These are phyloP conservation scores for Pseudoneurospora amorphoporcata DNA, from an alignment of 495 filamentous ascomycete genomes.

Conservation along the genomic window DNA sequence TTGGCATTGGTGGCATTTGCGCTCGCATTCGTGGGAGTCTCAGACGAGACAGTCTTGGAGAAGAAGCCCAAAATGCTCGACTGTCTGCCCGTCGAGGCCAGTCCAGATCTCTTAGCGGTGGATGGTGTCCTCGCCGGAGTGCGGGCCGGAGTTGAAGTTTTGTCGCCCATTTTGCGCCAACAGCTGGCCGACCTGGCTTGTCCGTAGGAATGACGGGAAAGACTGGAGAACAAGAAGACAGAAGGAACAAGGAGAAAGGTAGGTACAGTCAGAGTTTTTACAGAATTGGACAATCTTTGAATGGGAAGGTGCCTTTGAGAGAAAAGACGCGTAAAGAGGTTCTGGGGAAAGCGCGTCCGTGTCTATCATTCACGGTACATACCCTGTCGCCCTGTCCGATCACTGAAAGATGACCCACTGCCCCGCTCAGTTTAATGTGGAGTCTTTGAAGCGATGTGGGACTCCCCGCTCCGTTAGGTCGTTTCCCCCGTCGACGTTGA, in stretches of 20 bases:
- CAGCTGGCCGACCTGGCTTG: background rate
- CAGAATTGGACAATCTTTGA: background rate
- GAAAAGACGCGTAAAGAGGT: background rate
- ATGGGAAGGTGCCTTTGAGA: background rate
- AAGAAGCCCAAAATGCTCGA: conserved; percentile 88
- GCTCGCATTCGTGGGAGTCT: background rate
- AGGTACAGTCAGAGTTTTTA: background rate
- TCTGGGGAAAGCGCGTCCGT: background rate
- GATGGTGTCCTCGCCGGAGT: conserved; percentile 36
- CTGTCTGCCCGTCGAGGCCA: conserved; percentile 45
- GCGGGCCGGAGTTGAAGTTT: conserved; percentile 15
- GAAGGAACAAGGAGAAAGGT: background rate
- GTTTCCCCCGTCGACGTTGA: background rate
- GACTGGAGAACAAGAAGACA: background rate
- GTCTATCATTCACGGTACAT: background rate
- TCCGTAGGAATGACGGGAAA: background rate
- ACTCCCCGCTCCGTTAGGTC: background rate
- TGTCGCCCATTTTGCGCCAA: conserved; percentile 20
- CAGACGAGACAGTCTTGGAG: conserved; percentile 44
- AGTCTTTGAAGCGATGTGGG: background rate
- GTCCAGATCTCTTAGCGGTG: conserved; percentile 27
- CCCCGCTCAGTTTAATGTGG: background rate
- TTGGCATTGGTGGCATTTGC: conserved; percentile 22
- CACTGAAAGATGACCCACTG: background rate
- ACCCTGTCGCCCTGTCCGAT: background rate